phyloP scores from a whole-genome alignment of 495 filamentous ascomycete genomes.

The Thozetella sp. region DNA sequence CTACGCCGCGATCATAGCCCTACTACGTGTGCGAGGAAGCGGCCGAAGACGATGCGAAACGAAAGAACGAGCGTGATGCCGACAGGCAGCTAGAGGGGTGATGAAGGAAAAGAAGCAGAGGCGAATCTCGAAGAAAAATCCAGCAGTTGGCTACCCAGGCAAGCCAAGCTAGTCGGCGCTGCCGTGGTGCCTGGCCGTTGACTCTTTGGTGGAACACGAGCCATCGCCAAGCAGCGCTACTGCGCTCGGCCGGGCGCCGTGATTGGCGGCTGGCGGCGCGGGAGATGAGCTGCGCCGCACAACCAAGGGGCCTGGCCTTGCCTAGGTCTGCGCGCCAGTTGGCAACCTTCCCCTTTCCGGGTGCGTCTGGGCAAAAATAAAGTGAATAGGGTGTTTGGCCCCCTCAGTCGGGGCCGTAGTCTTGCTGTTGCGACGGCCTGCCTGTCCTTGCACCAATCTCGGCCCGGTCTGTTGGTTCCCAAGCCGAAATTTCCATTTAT shows the following conservation, averaged over 20 bases:
- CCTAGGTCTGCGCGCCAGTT: no score
- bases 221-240: background rate
- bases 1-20: background rate
- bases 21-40: background rate
- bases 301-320: background rate
- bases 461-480: no score
- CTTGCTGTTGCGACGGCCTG: no score
- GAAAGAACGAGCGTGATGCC: background rate
- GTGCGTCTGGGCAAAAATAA: no score
- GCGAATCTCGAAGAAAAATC: background rate
- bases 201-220: background rate
- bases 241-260: background rate
- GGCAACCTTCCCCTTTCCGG: no score
- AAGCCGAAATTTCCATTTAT: no score
- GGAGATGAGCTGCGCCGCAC: constrained; percentile 2
- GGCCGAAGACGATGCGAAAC: background rate
- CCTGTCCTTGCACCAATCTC: no score
- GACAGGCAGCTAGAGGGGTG: background rate
- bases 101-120: background rate
- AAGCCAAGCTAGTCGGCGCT: no score
- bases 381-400: no score
- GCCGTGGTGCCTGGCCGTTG: no score
- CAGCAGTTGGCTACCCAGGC: background rate
- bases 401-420: no score
- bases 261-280: background rate